phyloP scores from a whole-genome alignment of 345 rosid species.

The Cardamine chenopodiifolia region DNA sequence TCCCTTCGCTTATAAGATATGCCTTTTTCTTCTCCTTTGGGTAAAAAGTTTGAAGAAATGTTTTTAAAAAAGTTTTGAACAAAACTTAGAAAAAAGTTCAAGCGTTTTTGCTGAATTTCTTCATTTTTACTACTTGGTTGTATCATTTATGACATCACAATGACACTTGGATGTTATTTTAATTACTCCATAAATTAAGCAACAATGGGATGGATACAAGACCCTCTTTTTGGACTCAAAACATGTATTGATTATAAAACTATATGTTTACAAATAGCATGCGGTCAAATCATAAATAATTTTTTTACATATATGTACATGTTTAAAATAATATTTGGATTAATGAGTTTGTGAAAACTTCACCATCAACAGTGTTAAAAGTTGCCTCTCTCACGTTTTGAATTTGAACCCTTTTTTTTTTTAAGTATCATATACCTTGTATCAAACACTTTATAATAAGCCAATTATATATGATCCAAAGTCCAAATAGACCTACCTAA shows the following conservation, averaged over 20 bases:
- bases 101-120: background rate
- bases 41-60: conserved; percentile 9
- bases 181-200: background rate
- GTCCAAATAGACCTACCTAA: conserved; percentile 19
- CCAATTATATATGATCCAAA: conserved; percentile 5
- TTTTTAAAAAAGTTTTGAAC: background rate
- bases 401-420: conserved; percentile 25
- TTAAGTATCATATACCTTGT: conserved; percentile 26
- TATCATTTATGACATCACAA: background rate
- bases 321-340: background rate
- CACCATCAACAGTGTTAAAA: conserved; percentile 24
- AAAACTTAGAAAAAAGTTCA: background rate
- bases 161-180: background rate
- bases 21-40: conserved; percentile 32
- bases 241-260: background rate
- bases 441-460: conserved; percentile 28
- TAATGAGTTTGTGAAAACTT: conserved; percentile 22
- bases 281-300: conserved; percentile 9
- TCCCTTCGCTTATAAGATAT: conserved; percentile 42
- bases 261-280: background rate
- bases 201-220: background rate
- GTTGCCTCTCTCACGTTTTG: conserved; percentile 39
- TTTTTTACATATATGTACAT: background rate
- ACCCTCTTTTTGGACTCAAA: background rate
- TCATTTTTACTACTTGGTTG: background rate